Evolutionary conservation across 2,329 filamentous ascomycete species (phyloP), one percentile per base, ranked within the genome.

Genomic region (Talaromyces sp.): DNA sequence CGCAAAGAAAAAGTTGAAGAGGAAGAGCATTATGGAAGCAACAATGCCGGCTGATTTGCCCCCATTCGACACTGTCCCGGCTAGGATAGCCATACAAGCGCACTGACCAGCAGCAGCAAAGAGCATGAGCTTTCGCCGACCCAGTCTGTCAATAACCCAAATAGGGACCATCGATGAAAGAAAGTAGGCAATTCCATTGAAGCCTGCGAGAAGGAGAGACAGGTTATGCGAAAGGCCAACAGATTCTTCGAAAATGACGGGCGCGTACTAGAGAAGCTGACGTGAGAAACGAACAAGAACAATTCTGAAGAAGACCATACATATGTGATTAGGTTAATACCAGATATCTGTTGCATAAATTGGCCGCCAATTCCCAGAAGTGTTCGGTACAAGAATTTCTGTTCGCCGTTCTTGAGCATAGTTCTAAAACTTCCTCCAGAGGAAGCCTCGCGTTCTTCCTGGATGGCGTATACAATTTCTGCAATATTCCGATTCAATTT

Each of bases 131-230:
- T 67, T 67, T 26, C 69, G 63, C 29, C 75, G 65, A 2, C 74
- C 75, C 19, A 75, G 61, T 11, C 74, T 68, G 51, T 77, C 74
- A 50, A 76, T 75, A 10, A 75, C 21, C n/a, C 71, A 67, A 66
- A 70, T 74, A 0, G 73, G 72, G 10, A 77, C 73, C n/a, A 77
- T 73, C 2, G 74, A 75, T 0, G 74, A 73, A 5, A 75, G 21
- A 58, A 79, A 77, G 57, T 76, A 77, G 72, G 75, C 79, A 0
- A 75, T 77, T 57, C 78, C 72, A 0, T 79, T 59, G 63, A 77
- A 79, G 2, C 77, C 76, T 4, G 76, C 74, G 75, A 80, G 77
- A 43, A 81, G 70, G 0, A 72, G 69, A 3, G 78, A 75, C 63
- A 77, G 70, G 27, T 72, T 68, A 1, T 66, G 61, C 14, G 66